These are phyloP conservation scores for Candida berthetii DNA, from an alignment of 805 yeast genomes.

Conservation along the genomic window DNA sequence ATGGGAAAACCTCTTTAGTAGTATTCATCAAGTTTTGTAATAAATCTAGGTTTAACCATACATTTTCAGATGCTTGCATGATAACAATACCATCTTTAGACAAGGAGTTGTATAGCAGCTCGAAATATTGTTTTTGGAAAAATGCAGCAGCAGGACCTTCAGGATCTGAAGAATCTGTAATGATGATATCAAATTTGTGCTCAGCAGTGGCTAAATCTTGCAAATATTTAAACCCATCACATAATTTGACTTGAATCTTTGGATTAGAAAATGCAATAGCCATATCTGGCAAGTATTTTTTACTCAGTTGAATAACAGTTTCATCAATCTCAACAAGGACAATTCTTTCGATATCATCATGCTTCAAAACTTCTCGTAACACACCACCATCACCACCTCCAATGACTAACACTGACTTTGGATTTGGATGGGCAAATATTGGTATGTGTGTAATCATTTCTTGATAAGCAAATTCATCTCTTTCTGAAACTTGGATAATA, in stretches of 20 bases:
- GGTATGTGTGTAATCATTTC: conserved; percentile 88
- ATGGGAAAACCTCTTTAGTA: conserved; percentile 50
- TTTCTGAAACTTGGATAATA: conserved; percentile 83
- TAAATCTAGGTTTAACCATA: conserved; percentile 63
- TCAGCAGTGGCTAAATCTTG: conserved; percentile 30
- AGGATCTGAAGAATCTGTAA: conserved; percentile 91
- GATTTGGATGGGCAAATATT: conserved; percentile 67
- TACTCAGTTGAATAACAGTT: conserved; percentile 67
- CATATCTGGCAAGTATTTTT: conserved; percentile 74
- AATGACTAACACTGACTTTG: conserved; percentile 73
- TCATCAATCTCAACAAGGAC: conserved; percentile 88
- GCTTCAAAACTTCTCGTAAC: conserved; percentile 80
- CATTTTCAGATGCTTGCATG: conserved; percentile 72
- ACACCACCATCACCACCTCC: conserved; percentile 99
- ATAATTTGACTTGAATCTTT: conserved; percentile 58
- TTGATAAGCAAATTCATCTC: conserved; percentile 92
- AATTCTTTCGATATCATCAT: conserved; percentile 53
- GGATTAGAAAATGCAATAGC: conserved; percentile 57
- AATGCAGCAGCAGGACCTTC: conserved; percentile 94
- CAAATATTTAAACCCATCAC: conserved; percentile 81
- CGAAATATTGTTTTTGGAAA: conserved; percentile 73
- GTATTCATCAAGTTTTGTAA: conserved; percentile 39
- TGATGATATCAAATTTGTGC: conserved; percentile 70
- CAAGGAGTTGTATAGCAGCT: conserved; percentile 57
- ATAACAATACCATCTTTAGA: conserved; percentile 63